Conservation (phyloP, 495 filamentous ascomycete genomes). For the Cryomyces minteri region DNA sequence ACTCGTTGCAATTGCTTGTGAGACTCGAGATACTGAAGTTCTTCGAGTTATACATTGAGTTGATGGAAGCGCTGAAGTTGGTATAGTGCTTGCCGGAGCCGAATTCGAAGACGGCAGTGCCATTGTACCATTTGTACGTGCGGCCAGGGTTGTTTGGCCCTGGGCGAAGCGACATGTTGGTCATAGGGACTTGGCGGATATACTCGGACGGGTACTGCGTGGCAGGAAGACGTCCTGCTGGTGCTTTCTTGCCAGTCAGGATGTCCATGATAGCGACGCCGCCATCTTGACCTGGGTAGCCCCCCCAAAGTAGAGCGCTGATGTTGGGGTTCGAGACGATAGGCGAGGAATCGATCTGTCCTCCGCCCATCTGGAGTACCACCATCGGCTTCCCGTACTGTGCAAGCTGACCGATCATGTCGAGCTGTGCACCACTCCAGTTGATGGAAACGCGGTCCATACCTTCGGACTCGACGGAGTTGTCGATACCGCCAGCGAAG, state of each 20-base stretch:
- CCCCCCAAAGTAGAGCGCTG: slow-evolving; percentile 35
- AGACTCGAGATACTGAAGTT: slow-evolving; percentile 18
- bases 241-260: slow-evolving; percentile 31
- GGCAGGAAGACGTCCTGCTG: slow-evolving; percentile 35
- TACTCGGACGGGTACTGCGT: slow-evolving; percentile 42
- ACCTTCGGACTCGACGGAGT: slow-evolving; percentile 33
- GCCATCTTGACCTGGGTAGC: slow-evolving; percentile 42
- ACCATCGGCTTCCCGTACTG: slow-evolving; percentile 32
- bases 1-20: slow-evolving; percentile 10
- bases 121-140: slow-evolving; percentile 45
- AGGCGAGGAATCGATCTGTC: slow-evolving; percentile 17
- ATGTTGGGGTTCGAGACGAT: slow-evolving; percentile 26
- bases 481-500: slow-evolving; percentile 39
- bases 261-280: slow-evolving; percentile 36
- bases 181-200: slow-evolving; percentile 31
- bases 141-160: slow-evolving; percentile 23
- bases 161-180: slow-evolving; percentile 37
- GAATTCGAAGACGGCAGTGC: slow-evolving; percentile 32
- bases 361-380: slow-evolving; percentile 36
- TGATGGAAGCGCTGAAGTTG: slow-evolving; percentile 23
- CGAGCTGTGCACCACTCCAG: slow-evolving; percentile 38
- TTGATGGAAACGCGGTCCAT: slow-evolving; percentile 35
- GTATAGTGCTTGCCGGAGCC: slow-evolving; percentile 38
- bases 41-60: slow-evolving; percentile 2
- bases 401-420: slow-evolving; percentile 32